Evolutionary conservation across 1,284 basidiomycete genomes (phyloP), one percentile per base, ranked within the genome.

Genomic region (Trichosporon sp.): DNA sequence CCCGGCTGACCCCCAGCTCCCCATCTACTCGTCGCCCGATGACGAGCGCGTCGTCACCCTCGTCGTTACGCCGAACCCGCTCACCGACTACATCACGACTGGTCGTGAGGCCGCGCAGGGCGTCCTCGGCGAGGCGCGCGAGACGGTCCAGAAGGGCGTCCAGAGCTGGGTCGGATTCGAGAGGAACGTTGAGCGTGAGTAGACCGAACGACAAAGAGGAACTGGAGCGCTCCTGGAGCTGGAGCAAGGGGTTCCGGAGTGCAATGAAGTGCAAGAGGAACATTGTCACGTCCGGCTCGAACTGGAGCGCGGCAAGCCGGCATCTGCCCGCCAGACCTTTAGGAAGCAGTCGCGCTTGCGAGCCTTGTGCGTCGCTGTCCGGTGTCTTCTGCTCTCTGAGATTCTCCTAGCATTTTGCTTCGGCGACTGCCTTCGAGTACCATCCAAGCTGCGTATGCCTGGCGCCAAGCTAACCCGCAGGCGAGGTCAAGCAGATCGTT

Each of bases 151-250:
- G 76, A 87, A 86, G 1, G 88, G 90, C 59, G 88, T 95, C 10
- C 88, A 89, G 26, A 87, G 86, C 73, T 95, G 93, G 93, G 92
- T 96, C 77, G 88, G 87, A 26, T 86, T 94, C 63, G 93, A 96
- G 80, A 88, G 91, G 75, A 87, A 88, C 16, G 90, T 94, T 56
- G 93, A 96, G 86, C 85, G 94, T 94, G 81, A 79, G 93, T 89
- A 2, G 4, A 4, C 8, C 8, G 11, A 35, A 14, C 5, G 54
- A 19, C 10, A 11, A 2, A 46, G 43, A 14, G 14, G 38, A 37
- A 43, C 10, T 31, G 26, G 54, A 26, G 2, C 38, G 38, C 35
- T 40, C 8, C 14, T n/a, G 43, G 43, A 46, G 43, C 16, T 46
- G 43, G 43, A 46, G 26, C 26, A 26, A 26, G 26, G 26, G 26